Base-by-base conservation (phyloP, 768 basidiomycete genomes). In the Candolleomyces eurysporus region DNA sequence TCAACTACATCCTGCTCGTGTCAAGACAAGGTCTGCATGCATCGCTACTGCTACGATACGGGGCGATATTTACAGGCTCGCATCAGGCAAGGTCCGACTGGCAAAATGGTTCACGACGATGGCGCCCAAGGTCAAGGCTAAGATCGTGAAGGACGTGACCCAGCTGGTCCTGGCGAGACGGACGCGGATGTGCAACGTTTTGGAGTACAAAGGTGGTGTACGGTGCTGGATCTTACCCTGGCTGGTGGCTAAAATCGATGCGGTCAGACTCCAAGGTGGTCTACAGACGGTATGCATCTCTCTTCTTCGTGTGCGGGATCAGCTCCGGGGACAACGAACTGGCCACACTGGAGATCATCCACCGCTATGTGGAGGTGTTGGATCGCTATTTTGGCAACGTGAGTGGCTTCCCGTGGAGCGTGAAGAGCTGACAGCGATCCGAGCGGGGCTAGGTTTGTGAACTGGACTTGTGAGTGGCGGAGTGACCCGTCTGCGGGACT, bases 121-220 rank as follows among this genome's bases (percentile, higher is more conserved):
- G 81, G 82, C 92, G 30, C 87, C 92, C 19, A 96, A 97, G 74
- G 80, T 81, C 55, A 97, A 96, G 78, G 87, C 86, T 58, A 98
- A 98, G 86, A 98, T 98, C 71, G 92, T 98, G 67, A 98, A 98
- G 80, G 97, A 99, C 75, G 96, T 98, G 19, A 99, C 97, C 0
- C 96, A 98, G 76, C 84, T 98, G 56, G 97, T 99, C 45, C 83
- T 98, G 50, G 96, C 95, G 50, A 85, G 97, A 51, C 84, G 97
- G 64, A 96, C 97, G 60, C 84, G 94, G 65, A 98, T 97, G 96
- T 98, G 96, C 75, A 99, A 99, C 77, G 94, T 99, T 71, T 76
- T 99, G 58, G 97, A 99, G 74, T 98, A 98, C 83, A 98, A 98
- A 81, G 96, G 96, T 94, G 63, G 66, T 84, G 67, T 31, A 46